phyloP scores from a whole-genome alignment of 1,284 basidiomycete genomes.

The Testicularia cyperi region DNA sequence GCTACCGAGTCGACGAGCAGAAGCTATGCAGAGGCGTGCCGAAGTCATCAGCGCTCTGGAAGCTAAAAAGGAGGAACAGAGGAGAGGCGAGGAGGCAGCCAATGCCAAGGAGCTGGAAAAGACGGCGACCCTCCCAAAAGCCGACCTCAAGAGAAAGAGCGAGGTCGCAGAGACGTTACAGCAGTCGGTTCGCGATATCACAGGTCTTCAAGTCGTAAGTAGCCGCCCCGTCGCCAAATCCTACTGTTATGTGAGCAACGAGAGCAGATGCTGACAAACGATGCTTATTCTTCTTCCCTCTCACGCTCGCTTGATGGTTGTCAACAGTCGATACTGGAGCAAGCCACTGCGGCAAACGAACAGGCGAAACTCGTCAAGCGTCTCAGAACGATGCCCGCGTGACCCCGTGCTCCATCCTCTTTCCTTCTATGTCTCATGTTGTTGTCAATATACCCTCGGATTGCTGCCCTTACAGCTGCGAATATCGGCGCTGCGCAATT shows the following conservation, averaged over 20 bases:
- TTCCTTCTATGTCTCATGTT: no score
- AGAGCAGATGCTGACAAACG: no score
- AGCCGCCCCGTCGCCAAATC: no score
- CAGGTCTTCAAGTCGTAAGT: constrained; percentile 33
- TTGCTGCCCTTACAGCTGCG: no score
- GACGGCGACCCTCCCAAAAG: constrained; percentile 12
- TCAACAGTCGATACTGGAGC: constrained; percentile 29
- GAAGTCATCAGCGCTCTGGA: constrained; percentile 26
- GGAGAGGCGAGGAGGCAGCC: constrained; percentile 15
- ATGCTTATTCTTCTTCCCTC: no score
- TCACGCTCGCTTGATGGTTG: no score
- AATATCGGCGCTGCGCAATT: no score
- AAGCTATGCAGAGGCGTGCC: constrained; percentile 28
- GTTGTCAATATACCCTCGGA: no score
- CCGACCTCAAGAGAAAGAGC: constrained; percentile 30
- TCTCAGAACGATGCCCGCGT: constrained; percentile 27
- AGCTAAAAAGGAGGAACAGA: constrained; percentile 29
- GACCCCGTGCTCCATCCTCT: no score
- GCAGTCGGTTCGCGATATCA: constrained; percentile 29
- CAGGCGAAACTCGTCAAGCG: constrained; percentile 37
- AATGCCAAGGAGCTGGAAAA: constrained; percentile 11
- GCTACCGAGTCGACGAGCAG: constrained; percentile 22
- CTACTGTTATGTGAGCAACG: no score
- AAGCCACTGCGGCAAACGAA: constrained; percentile 33
- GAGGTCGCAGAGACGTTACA: constrained; percentile 29